phyloP scores from a whole-genome alignment of 1,284 basidiomycete genomes.

The Boletellus deceptivus region DNA sequence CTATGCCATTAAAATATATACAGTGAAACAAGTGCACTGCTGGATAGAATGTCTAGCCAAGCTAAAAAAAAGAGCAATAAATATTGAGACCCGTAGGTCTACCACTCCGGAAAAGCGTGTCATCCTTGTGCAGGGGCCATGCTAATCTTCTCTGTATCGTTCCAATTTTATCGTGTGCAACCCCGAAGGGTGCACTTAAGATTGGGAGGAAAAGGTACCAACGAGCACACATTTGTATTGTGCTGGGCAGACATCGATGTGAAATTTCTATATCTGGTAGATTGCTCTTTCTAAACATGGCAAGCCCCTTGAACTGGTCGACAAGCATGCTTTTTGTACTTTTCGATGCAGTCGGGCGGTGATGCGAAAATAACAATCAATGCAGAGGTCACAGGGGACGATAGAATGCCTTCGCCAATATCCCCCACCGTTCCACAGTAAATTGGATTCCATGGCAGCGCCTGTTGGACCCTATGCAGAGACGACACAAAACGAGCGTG shows the following conservation, averaged over 20 bases:
- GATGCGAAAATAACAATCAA: too few species aligned
- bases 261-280: not conserved
- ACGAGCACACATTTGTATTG: not conserved
- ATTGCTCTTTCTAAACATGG: not conserved
- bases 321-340: too few species aligned
- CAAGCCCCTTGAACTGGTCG: not conserved
- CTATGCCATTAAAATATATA: too few species aligned
- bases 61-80: conserved; percentile 16
- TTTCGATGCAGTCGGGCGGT: too few species aligned
- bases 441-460: too few species aligned
- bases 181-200: conserved; percentile 33
- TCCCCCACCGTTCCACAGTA: too few species aligned
- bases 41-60: too few species aligned
- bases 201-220: not conserved
- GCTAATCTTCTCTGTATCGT: conserved; percentile 37
- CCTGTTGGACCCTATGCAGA: too few species aligned
- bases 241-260: not conserved
- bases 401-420: too few species aligned
- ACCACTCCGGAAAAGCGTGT: conserved; percentile 35
- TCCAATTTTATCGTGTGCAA: conserved; percentile 38
- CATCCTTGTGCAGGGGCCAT: conserved; percentile 35
- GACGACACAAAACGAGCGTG: too few species aligned
- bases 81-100: conserved; percentile 36
- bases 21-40: too few species aligned
- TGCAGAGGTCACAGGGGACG: too few species aligned